Conservation (phyloP, 176 grass and related monocot species). For the Poa annua region DNA sequence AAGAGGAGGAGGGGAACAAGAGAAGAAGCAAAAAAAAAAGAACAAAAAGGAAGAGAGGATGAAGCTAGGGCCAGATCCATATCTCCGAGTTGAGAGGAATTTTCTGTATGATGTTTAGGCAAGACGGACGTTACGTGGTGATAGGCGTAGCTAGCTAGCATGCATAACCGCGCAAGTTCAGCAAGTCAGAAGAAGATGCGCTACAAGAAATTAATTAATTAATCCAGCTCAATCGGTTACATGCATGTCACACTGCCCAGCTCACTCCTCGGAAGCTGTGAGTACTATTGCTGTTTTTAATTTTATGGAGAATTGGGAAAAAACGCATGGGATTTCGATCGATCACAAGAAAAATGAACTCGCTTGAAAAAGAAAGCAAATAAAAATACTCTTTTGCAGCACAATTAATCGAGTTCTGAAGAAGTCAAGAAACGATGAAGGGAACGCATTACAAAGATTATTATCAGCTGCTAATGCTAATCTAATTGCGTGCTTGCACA, state of each 20-base stretch:
- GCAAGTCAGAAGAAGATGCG: neutral
- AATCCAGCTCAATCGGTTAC: conserved; percentile 2
- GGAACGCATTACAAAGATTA: neutral
- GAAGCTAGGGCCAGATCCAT: conserved; percentile 28
- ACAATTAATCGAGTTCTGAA: conserved; percentile 24
- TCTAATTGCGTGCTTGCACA: neutral
- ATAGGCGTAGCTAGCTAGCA: neutral
- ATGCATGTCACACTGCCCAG: conserved; percentile 29
- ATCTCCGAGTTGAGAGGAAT: neutral
- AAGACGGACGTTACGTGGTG: neutral
- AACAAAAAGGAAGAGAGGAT: neutral
- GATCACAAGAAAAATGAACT: neutral
- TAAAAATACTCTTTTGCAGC: conserved; percentile 31
- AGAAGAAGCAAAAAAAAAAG: neutral
- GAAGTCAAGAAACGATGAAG: neutral
- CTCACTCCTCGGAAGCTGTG: conserved; percentile 39
- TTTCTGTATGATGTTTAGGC: neutral
- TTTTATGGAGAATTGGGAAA: neutral
- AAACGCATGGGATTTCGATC: conserved; percentile 2
- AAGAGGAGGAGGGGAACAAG: neutral
- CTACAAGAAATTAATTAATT: neutral
- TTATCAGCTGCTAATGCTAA: neutral
- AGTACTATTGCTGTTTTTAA: neutral
- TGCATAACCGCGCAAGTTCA: neutral
- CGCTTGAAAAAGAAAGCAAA: neutral